A percentile compares a stretch with the other conserved stretches of the same genome.
Conservation (phyloP, 345 rosid genomes). For the Turritis glabra region DNA sequence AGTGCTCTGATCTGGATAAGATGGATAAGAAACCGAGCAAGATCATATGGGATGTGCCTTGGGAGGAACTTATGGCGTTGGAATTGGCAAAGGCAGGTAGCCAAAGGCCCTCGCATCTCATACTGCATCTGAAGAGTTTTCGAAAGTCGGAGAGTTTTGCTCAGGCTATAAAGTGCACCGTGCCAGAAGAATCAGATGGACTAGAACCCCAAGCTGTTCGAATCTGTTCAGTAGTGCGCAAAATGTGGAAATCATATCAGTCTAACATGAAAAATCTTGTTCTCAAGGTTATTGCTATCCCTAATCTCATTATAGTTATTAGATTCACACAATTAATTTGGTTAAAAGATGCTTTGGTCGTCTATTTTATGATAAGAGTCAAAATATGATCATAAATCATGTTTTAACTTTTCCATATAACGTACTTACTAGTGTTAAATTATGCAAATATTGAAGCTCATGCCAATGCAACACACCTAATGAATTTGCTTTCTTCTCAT, state of each 20-base stretch:
- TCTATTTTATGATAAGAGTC: not conserved
- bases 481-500: conserved; percentile 12
- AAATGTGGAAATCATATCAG: conserved; percentile 85
- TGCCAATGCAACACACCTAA: conserved; percentile 6
- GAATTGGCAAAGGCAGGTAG: conserved; percentile 92
- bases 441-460: conserved; percentile 10
- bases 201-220: conserved; percentile 76
- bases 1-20: conserved; percentile 77
- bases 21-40: conserved; percentile 91
- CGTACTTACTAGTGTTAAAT: not conserved
- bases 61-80: conserved; percentile 93
- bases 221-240: conserved; percentile 76
- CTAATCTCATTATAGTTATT: not conserved
- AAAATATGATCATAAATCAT: not conserved
- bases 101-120: conserved; percentile 76
- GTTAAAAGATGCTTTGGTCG: conserved; percentile 6
- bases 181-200: conserved; percentile 56
- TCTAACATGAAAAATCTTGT: conserved; percentile 55
- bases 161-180: conserved; percentile 76
- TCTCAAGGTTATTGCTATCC: conserved; percentile 59
- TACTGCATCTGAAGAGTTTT: conserved; percentile 84
- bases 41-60: conserved; percentile 96
- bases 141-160: conserved; percentile 87
- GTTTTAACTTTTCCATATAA: not conserved
- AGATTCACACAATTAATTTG: not conserved